Evolutionary conservation across 2,329 filamentous ascomycete species (phyloP), one percentile per base, ranked within the genome.

Genomic region (Orbilia ellipsospora): DNA sequence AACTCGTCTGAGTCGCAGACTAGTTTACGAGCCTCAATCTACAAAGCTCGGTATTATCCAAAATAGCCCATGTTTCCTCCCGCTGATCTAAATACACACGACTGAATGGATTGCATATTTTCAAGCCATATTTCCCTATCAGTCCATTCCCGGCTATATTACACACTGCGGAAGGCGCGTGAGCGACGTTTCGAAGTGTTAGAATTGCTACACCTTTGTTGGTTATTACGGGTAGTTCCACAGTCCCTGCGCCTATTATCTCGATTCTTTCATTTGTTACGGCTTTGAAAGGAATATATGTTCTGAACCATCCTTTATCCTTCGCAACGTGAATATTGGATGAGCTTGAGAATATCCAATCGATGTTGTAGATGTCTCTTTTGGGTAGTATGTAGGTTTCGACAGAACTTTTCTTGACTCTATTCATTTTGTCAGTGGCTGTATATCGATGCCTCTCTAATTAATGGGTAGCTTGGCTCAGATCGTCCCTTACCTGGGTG

Each of bases 271-370:
- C 66, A 13, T 36, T 20, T 2, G 50, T 60, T 28, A 31, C 36
- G n/a, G 59, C 18, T 16, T 64, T 52, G 51, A 72, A 72, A 2
- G 59, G n/a, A 7, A 40, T 40, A 23, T 72, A 72, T 0, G 59
- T 65, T 28, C 52, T 72, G 60, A 72, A 72, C 67, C 67, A 72
- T 15, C 36, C 61, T 42, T 18, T 44, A 23, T 72, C 18, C n/a
- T 72, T 72, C 20, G 67, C 59, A 7, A 65, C 51, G 48, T 72
- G 59, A 16, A 72, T 57, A 26, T 72, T 72, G 12, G 67, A 72
- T 26, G 36, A n/a, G 18, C n/a, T 72, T 15, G 67, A 57, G 42
- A 62, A 72, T 10, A 72, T 65, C 67, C 67, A 72, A 18, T 72
- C 67, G 23, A 56, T 55, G 42, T 64, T 50, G 23, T 64, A 72